phyloP scores from a whole-genome alignment of 345 rosid species.

The Lenwebbia sp. region DNA sequence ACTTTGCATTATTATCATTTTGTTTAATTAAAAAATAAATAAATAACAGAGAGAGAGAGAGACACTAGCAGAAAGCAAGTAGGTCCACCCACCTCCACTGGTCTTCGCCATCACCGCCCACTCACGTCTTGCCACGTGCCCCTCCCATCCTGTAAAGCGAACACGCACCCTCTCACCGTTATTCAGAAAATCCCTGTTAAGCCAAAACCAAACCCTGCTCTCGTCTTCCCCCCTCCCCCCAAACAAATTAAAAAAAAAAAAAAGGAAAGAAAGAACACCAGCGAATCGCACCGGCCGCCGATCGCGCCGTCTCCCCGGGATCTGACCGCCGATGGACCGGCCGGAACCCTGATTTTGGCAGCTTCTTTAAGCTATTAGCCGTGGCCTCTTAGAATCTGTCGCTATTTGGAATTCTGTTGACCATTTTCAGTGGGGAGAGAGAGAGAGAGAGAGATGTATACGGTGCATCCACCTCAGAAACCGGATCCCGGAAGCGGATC shows the following conservation, averaged over 20 bases:
- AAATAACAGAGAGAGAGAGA: background rate
- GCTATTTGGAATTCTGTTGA: background rate
- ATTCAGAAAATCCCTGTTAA: slow-evolving; percentile 4
- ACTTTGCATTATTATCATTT: background rate
- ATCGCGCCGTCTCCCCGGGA: background rate
- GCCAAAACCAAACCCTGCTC: slow-evolving; percentile 2
- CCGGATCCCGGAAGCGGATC: slow-evolving; percentile 62
- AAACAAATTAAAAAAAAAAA: background rate
- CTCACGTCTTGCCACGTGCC: slow-evolving; percentile 14
- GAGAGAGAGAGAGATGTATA: slow-evolving; percentile 52
- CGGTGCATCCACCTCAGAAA: slow-evolving; percentile 79
- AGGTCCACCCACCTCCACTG: slow-evolving; percentile 11
- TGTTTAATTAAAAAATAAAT: background rate
- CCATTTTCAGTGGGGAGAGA: background rate
- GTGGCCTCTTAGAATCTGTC: background rate
- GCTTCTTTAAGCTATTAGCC: background rate
- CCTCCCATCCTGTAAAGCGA: slow-evolving; percentile 9
- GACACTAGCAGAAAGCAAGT: background rate
- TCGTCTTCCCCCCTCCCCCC: background rate
- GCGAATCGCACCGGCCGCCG: background rate
- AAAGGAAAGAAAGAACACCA: background rate
- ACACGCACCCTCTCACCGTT: background rate
- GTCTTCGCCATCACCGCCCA: slow-evolving; percentile 11
- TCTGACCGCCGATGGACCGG: background rate
- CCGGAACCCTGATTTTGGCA: background rate